Evolutionary conservation across 768 basidiomycete genomes (phyloP).

Genomic region (Stropharia rugosoannulata): DNA sequence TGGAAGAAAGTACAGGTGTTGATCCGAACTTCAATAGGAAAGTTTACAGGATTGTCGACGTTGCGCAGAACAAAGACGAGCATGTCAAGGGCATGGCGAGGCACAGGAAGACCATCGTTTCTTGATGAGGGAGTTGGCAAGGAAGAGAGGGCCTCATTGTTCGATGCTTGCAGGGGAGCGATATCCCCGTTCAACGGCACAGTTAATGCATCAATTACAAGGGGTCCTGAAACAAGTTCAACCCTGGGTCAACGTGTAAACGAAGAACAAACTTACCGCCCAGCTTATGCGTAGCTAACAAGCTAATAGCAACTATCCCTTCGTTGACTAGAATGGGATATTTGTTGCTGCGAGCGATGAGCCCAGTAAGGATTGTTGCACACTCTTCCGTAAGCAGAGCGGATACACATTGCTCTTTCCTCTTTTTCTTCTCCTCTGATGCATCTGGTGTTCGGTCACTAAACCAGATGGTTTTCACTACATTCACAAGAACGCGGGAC

Average conservation of each 20-base stretch:
- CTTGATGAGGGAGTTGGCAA: conserved; percentile 41
- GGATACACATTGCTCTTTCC: conserved; percentile 52
- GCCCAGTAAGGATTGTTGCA: conserved; percentile 61
- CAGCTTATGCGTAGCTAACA: conserved; percentile 63
- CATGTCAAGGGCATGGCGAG: conserved; percentile 66
- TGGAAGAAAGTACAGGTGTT: conserved; percentile 75
- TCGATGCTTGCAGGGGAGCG: conserved; percentile 37
- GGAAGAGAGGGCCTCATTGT: conserved; percentile 48
- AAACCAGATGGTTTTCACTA: conserved; percentile 76
- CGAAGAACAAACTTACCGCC: conserved; percentile 49
- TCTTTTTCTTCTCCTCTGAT: conserved; percentile 41
- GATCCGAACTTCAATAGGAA: conserved; percentile 73
- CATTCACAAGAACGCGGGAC: conserved; percentile 84
- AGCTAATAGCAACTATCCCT: conserved; percentile 77
- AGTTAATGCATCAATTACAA: conserved; percentile 62
- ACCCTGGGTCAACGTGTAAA: not conserved
- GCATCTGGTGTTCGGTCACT: conserved; percentile 32
- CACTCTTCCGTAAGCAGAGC: conserved; percentile 51
- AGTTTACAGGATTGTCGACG: conserved; percentile 50
- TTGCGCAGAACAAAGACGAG: conserved; percentile 63
- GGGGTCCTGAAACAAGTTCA: conserved; percentile 40
- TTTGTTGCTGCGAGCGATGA: conserved; percentile 74
- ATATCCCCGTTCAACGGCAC: conserved; percentile 37
- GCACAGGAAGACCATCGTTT: conserved; percentile 38
- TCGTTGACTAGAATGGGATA: conserved; percentile 90